phyloP scores from a whole-genome alignment of 176 grass and related monocot species.

The Phyllostachys edulis region DNA sequence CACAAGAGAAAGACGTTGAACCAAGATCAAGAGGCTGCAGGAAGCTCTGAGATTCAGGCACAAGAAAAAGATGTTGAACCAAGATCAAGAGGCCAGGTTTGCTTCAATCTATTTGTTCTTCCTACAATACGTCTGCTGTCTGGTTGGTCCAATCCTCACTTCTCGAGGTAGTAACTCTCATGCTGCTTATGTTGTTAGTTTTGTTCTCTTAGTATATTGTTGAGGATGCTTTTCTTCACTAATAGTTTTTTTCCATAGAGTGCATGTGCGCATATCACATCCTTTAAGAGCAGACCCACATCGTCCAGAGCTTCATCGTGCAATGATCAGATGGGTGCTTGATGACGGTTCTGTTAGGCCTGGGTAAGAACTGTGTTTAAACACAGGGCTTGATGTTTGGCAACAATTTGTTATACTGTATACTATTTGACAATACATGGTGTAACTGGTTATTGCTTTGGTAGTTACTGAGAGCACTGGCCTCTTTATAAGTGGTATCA shows the following conservation, averaged over 20 bases:
- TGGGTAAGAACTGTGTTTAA: constrained; percentile 63
- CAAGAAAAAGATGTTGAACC: too few species aligned
- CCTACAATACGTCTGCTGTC: constrained; percentile 75
- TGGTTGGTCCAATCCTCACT: constrained; percentile 58
- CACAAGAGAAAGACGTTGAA: too few species aligned
- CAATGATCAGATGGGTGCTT: constrained; percentile 75
- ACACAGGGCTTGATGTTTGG: not conserved
- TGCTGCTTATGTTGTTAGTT: not conserved
- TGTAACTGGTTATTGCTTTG: not conserved
- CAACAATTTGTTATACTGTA: not conserved
- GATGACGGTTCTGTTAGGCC: constrained; percentile 88
- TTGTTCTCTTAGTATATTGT: not conserved
- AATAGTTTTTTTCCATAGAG: constrained; percentile 44
- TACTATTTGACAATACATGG: not conserved
- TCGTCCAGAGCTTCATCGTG: constrained; percentile 70
- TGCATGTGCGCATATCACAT: constrained; percentile 60
- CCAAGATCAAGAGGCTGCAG: too few species aligned
- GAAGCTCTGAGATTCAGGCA: too few species aligned
- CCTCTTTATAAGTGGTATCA: not conserved
- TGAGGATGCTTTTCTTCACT: constrained; percentile 2
- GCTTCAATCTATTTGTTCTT: constrained; percentile 87
- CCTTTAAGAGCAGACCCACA: constrained; percentile 58
- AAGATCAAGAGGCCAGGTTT: too few species aligned
- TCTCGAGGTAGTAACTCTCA: constrained; percentile 56
- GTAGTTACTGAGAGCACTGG: constrained; percentile 90